Evolutionary conservation across 2,329 filamentous ascomycete species (phyloP).

Genomic region (Fusarium sp.): DNA sequence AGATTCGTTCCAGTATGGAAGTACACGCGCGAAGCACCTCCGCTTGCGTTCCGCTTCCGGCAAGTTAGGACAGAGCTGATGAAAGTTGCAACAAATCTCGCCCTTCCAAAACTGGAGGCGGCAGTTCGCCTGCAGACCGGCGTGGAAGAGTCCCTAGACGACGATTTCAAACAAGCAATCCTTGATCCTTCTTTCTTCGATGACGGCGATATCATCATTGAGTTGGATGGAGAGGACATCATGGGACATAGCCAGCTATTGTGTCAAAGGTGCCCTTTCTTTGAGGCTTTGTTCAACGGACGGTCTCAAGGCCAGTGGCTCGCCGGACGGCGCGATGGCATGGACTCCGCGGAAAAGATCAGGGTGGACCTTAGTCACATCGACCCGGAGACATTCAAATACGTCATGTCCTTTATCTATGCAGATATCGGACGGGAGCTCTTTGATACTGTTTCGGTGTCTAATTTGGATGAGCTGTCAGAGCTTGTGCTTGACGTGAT

Average conservation of each 20-base stretch:
- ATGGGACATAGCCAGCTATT: slow-evolving; percentile 80
- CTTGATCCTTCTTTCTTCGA: slow-evolving; percentile 76
- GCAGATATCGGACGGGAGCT: slow-evolving; percentile 82
- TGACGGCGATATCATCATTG: slow-evolving; percentile 80
- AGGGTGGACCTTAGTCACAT: slow-evolving; percentile 87
- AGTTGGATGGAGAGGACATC: slow-evolving; percentile 78
- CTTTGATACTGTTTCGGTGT: slow-evolving; percentile 78
- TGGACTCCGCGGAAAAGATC: slow-evolving; percentile 56
- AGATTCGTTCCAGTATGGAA: slow-evolving; percentile 87
- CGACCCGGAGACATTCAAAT: slow-evolving; percentile 74
- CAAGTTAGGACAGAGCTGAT: slow-evolving; percentile 87
- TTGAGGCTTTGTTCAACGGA: slow-evolving; percentile 89
- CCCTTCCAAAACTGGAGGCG: slow-evolving; percentile 76
- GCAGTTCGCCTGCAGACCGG: slow-evolving; percentile 79
- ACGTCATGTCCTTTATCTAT: slow-evolving; percentile 85
- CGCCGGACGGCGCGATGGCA: slow-evolving; percentile 67
- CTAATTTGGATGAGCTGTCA: slow-evolving; percentile 82
- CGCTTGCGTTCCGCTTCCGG: slow-evolving; percentile 77
- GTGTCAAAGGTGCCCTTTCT: slow-evolving; percentile 90
- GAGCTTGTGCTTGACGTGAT: slow-evolving; percentile 93
- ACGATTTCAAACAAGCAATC: slow-evolving; percentile 76
- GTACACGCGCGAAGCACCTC: slow-evolving; percentile 71
- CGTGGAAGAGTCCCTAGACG: slow-evolving; percentile 69
- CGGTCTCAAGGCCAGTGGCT: slow-evolving; percentile 88
- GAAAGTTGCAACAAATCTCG: slow-evolving; percentile 78